Percentiles rank a stretch among this genome's conserved stretches.
Conservation (phyloP, 2,329 filamentous ascomycete species). For the Pezicula neosporulosa region DNA sequence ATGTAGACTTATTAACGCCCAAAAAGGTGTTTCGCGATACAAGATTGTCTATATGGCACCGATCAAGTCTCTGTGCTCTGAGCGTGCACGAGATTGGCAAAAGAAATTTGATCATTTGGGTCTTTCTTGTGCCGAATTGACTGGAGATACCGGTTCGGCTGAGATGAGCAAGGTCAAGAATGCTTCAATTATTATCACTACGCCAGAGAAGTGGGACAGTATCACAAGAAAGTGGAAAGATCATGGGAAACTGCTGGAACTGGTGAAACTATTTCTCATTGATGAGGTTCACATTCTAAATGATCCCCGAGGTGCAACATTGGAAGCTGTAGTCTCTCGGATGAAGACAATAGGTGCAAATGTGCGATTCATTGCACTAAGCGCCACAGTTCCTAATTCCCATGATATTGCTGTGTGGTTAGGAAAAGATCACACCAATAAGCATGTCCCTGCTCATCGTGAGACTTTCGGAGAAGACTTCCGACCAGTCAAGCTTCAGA, state of each 20-base stretch:
- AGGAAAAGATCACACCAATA: conserved; percentile 58
- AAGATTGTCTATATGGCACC: conserved; percentile 86
- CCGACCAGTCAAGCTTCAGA: conserved; percentile 72
- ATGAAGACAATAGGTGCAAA: conserved; percentile 79
- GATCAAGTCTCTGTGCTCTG: conserved; percentile 78
- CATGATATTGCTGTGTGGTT: conserved; percentile 79
- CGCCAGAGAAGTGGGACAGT: conserved; percentile 89
- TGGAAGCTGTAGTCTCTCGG: conserved; percentile 80
- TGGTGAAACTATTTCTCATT: conserved; percentile 78
- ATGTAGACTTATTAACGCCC: conserved; percentile 61
- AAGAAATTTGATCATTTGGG: conserved; percentile 67
- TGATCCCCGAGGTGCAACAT: conserved; percentile 71
- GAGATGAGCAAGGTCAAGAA: conserved; percentile 67
- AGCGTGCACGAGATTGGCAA: conserved; percentile 74
- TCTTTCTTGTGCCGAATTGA: conserved; percentile 71
- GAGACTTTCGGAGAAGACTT: conserved; percentile 78
- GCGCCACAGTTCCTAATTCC: conserved; percentile 81
- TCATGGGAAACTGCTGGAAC: conserved; percentile 67
- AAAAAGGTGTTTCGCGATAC: conserved; percentile 53
- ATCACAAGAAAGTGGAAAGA: conserved; percentile 86
- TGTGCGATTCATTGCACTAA: conserved; percentile 77
- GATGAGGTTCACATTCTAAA: conserved; percentile 88
- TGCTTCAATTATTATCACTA: conserved; percentile 81
- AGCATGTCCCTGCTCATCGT: conserved; percentile 58
- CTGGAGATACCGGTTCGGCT: conserved; percentile 70